Base-by-base conservation (phyloP, 495 filamentous ascomycete species). In the Penicillium lividum region DNA sequence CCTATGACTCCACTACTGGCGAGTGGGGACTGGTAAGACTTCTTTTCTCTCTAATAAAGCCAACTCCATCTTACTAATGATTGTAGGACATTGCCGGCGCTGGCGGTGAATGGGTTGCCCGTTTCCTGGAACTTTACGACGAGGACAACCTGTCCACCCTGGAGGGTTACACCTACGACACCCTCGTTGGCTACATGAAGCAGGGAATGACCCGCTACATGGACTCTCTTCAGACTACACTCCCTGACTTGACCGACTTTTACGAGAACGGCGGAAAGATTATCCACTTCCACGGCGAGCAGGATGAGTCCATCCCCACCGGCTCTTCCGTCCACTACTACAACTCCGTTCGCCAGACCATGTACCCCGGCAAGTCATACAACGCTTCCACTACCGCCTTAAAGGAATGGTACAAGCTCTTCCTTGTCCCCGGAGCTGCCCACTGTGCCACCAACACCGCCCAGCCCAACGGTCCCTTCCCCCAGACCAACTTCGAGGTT, bases 251-350 rank as follows among this genome's bases (percentile, higher is more conserved):
- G 1, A 71, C 65, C 0, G 57, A 64, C 0, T 83, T 78, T 56
- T 67, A 78, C 27, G 29, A 66, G 1, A 64, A 71, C 5, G 82
- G 82, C 25, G 80, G 79, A 18, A 83, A 84, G 62, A 55, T 85
- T 30, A 59, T 83, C 7, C 77, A 77, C 53, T 76, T 71, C 57
- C 81, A 85, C 54, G 81, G 82, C 31, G 80, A 82, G 62, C 68
- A 76, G 3, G 82, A 83, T 59, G 58, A 65, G 44, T 64, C 63
- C 15, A 79, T 84, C 38, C 78, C 81, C 0, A 68, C 79, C 0
- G 77, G 53, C 13, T 79, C 76, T 0, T 82, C 78, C 0, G 69
- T 81, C 5, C 73, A 72, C 28, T 84, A 79, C 53, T 73, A 73
- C 52, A 78, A 84, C 34, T 72, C 79, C 5, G 82, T 84, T 18